Base-by-base conservation (phyloP, 1,284 basidiomycete species). In the Leccinum olivaceoglutinosum region DNA sequence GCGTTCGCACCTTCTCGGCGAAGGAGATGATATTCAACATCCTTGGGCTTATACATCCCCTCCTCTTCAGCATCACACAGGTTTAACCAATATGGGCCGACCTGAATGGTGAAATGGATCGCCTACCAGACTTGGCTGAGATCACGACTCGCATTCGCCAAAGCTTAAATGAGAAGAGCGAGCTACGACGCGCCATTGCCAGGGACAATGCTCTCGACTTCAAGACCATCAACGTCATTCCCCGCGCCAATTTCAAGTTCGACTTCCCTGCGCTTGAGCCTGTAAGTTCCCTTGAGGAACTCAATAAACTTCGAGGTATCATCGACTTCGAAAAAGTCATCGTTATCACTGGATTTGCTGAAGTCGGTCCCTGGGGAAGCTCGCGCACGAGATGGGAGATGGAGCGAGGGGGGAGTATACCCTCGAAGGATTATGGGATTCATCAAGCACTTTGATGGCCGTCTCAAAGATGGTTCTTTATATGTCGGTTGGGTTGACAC, bases 11-110 rank as follows among this genome's bases (percentile, higher is more conserved):
- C 5, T 99, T 98, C 87, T 97, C 94, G 3, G 92, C 96, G 59
- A 98, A 98, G 81, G 96, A 99, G 81, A 99, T 99, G 96, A 95
- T 96, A 3, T 99, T 99, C 88, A 99, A 98, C 80, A 94, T 99
- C 71, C 89, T 99, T 63, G 97, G 96, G 69, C 85, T 96, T 58
- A 97, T 99, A 94, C 97, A 98, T 76, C 96, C 97, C 54, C 87
- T 98, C n/a, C 85, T 99, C 60, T 98, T 98, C 84, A 98, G 96
- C 77, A 96, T 98, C 74, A 97, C 96, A n/a, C 97, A 99, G 77
- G 96, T 99, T 63, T 96, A 99, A 76, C 96, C 96, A 7, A 95
- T 99, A 73, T 98, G 96, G 95, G 96, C 95, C 59, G 95, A 98
- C 75, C 82, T 98, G 67, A 97, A 95, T 72, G 95, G 96, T 73